Evolutionary conservation across 2,329 filamentous ascomycete genomes (phyloP), one percentile per base, ranked within the genome.

Genomic region (Aspergillus udagawae): DNA sequence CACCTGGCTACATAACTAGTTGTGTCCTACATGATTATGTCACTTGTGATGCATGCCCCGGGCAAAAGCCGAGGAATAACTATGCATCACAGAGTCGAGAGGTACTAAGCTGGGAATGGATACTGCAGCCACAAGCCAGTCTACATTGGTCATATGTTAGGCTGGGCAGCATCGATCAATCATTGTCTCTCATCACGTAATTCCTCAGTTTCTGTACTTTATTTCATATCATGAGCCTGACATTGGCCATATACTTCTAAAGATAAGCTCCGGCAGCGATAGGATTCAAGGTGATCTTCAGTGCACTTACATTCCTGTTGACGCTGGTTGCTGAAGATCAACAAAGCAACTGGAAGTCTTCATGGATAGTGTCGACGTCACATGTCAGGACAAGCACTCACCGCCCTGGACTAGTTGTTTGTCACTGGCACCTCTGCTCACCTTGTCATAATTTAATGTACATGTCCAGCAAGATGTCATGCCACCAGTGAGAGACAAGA

Each of bases 321-420:
- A 32, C 14, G 29, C 29, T 32, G 12, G 29, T 38, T 38, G 14
- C 32, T 38, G 32, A 38, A 35, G 32, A 38, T 17, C 55, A 56
- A 49, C 48, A 42, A 25, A 56, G 48, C 25, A 42, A 54, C 3
- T 12, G 28, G 28, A 29, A 29, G 47, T 56, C 54, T 35, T 35
- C 32, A 35, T 35, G 32, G 32, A 35, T 17, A 35, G 32, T 38
- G 32, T 38, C 32, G 32, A 38, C 32, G 59, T 60, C 59, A 62
- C 60, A 63, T 63, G 61, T 45, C 42, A 42, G 38, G 27, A 10
- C 7, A 3, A 32, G 32, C 35, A 38, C 55, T 59, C 60, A 64
- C 62, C 60, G 61, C 60, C 54, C 55, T 51, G 14, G 21, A 23
- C 41, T 32, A 12, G 10, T n/a, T 35, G 44, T 44, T 53, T 52